Percentiles rank a stretch among this genome's conserved stretches.
These are phyloP conservation scores for Elaeis guineensis DNA, from an alignment of 176 grass and related monocot genomes.

Conservation along the genomic window DNA sequence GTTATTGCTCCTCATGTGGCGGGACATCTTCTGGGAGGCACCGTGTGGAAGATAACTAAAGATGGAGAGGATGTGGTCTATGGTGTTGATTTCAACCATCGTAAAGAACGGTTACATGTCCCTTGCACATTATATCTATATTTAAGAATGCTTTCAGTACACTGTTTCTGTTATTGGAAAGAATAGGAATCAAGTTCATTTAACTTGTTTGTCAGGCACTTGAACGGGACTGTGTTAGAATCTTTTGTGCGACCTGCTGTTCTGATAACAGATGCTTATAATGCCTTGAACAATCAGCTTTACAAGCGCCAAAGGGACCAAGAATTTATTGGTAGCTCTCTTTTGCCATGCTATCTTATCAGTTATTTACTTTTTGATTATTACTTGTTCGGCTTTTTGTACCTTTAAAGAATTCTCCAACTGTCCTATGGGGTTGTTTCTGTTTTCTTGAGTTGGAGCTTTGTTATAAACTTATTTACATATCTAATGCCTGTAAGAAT, in stretches of 20 bases:
- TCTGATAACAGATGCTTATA: conserved; percentile 96
- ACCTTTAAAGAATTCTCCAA: too few species aligned
- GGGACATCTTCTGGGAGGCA: conserved; percentile 90
- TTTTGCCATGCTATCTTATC: conserved; percentile 1
- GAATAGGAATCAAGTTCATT: conserved; percentile 13
- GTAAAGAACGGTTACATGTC: conserved; percentile 55
- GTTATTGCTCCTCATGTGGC: conserved; percentile 88
- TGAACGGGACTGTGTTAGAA: conserved; percentile 83
- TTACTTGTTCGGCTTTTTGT: too few species aligned
- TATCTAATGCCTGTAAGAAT: too few species aligned
- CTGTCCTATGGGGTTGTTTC: too few species aligned
- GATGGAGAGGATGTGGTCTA: conserved; percentile 91
- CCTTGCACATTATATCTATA: background rate
- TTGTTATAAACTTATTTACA: too few species aligned
- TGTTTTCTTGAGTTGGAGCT: too few species aligned
- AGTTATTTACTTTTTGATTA: conserved; percentile 3
- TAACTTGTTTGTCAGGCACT: conserved; percentile 54
- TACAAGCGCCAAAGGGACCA: conserved; percentile 83
- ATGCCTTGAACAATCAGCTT: conserved; percentile 86
- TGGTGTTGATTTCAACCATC: conserved; percentile 93
- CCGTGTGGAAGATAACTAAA: conserved; percentile 97
- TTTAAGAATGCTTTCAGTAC: background rate
- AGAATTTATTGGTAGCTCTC: conserved; percentile 67
- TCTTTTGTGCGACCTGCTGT: conserved; percentile 89
- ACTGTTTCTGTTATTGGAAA: background rate